phyloP scores from a whole-genome alignment of 441 rosid genomes.

The Populus hybrid region DNA sequence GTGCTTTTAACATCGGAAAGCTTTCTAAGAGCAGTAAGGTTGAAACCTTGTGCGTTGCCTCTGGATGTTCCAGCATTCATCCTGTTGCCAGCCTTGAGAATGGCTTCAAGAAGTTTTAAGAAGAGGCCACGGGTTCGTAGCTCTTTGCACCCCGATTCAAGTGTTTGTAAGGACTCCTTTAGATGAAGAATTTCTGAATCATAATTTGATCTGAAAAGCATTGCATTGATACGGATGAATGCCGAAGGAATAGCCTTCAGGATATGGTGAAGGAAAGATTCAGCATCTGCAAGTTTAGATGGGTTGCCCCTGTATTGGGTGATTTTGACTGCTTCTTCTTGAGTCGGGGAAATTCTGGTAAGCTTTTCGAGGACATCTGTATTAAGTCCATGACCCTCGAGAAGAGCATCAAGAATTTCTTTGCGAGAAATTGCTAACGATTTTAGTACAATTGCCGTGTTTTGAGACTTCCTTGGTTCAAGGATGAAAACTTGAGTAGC shows the following conservation, averaged over 20 bases:
- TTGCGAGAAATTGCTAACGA: conserved; percentile 37
- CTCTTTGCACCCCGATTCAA: conserved; percentile 52
- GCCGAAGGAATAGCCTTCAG: conserved; percentile 59
- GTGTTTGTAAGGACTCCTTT: conserved; percentile 44
- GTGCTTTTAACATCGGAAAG: conserved; percentile 65
- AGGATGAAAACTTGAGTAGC: conserved; percentile 39
- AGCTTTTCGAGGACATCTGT: conserved; percentile 49
- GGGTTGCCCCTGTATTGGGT: conserved; percentile 47
- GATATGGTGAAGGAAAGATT: conserved; percentile 51
- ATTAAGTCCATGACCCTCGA: conserved; percentile 41
- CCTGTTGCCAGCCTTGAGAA: conserved; percentile 63
- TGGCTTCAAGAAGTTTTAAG: conserved; percentile 66
- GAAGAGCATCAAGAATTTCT: conserved; percentile 35
- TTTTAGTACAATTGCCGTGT: conserved; percentile 46
- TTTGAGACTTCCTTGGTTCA: conserved; percentile 45
- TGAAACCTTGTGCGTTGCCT: conserved; percentile 64
- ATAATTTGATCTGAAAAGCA: conserved; percentile 57
- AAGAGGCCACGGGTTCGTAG: conserved; percentile 47
- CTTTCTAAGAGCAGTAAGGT: conserved; percentile 52
- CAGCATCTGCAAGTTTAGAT: conserved; percentile 50
- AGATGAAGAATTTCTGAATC: conserved; percentile 44
- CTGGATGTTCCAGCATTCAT: conserved; percentile 71
- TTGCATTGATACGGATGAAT: conserved; percentile 46
- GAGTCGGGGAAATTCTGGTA: conserved; percentile 38
- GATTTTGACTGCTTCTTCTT: conserved; percentile 46